Base-by-base conservation (phyloP, 768 basidiomycete species). In the Lyophyllum semitale region DNA sequence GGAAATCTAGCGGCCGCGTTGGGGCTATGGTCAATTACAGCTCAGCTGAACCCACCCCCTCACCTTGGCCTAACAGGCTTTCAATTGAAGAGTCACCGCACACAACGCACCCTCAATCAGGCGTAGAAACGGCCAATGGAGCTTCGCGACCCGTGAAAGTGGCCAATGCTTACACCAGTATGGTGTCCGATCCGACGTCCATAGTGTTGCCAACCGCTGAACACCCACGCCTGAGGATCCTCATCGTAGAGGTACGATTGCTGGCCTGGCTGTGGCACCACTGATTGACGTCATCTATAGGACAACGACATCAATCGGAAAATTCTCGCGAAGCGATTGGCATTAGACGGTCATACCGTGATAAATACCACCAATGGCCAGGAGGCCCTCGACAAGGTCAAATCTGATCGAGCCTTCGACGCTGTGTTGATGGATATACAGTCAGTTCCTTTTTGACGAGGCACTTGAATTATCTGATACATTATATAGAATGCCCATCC, bases 381-480 rank as follows among this genome's bases (percentile, higher is more conserved):
- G 67, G 89, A 91, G 62, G 85, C 82, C 0, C 73, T 91, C 1
- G 84, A 89, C 32, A 75, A 76, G 56, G 72, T 91, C 23, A 67
- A 77, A 49, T 64, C 69, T 0, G 88, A 91, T 65, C 73, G 75
- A 35, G 73, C 79, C 3, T 88, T 89, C 61, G 90, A 95, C 63
- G 79, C 78, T 53, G 75, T 93, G 15, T 73, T 95, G 43, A 95
- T 93, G 92, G 91, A 93, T 66, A 83, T 93, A 11, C 89, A 89
- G 87, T 89, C 59, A 57, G 85, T 74, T 6, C 1, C 5, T 33
- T 41, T 30, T 33, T 33, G 17, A 18, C 45, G 20, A 25, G 30
- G 30, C 20, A 13, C 30, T 35, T 13, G 8, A 15, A 22, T 23
- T 18, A 42, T 22, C 53, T 54, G 18, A 13, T 26, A 8, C 22